Conservation (phyloP, 805 yeast genomes). For the Suhomyces sp. region DNA sequence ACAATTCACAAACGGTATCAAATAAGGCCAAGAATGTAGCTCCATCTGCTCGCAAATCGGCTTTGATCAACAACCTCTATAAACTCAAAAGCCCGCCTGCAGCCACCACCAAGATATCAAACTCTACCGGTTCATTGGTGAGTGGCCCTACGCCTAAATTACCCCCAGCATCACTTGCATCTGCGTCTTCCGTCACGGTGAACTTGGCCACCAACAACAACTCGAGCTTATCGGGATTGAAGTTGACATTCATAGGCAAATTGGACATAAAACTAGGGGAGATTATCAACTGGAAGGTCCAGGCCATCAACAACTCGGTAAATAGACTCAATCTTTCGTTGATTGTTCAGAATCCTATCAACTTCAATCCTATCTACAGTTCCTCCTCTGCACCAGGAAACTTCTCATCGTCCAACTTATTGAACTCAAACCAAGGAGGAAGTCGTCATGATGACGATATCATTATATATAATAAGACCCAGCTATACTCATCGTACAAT, state of each 20-base stretch:
- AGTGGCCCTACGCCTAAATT: not conserved
- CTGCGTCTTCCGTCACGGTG: conserved; percentile 35
- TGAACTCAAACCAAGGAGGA: conserved; percentile 5
- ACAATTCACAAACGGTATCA: not conserved
- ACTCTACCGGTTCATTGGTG: conserved; percentile 3
- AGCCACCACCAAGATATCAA: not conserved
- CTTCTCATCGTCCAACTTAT: conserved; percentile 17
- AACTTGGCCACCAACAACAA: conserved; percentile 28
- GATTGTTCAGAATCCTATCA: conserved; percentile 25
- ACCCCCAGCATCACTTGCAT: conserved; percentile 4
- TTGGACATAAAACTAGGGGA: conserved; percentile 60
- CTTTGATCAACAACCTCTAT: conserved; percentile 19
- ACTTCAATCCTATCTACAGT: conserved; percentile 23
- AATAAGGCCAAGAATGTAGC: not conserved
- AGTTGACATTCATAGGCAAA: conserved; percentile 60
- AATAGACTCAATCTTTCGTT: conserved; percentile 52
- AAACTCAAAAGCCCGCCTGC: conserved; percentile 14
- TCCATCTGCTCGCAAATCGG: conserved; percentile 17
- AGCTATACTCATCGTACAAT: conserved; percentile 32
- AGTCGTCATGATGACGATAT: conserved; percentile 10
- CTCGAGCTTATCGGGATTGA: conserved; percentile 38
- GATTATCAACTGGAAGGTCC: conserved; percentile 59
- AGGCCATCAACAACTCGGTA: conserved; percentile 60
- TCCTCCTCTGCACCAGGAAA: conserved; percentile 8
- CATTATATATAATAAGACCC: conserved; percentile 20